Percentiles rank a stretch among this genome's conserved stretches.
Evolutionary conservation across 2,329 filamentous ascomycete genomes (phyloP).

Genomic region (Sclerotinia sclerotiorum): DNA sequence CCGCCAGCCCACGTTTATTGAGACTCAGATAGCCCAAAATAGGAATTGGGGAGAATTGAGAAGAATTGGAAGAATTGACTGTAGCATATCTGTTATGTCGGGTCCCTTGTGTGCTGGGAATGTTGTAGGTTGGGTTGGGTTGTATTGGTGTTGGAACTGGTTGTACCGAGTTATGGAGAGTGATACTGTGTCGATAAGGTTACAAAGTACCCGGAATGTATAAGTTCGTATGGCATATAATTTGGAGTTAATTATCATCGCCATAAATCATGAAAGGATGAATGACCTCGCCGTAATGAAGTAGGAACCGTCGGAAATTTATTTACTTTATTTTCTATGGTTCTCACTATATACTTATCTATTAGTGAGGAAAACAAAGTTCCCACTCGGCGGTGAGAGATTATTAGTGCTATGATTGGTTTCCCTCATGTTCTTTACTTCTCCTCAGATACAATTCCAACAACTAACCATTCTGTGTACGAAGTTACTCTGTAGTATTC

Average conservation of each 20-base stretch:
- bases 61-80: too few relatives aligned
- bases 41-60: background rate
- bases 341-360: background rate
- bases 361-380: background rate
- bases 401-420: background rate
- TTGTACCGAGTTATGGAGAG: background rate
- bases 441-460: background rate
- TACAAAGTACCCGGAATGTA: too few relatives aligned
- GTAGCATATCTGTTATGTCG: constrained; percentile 3
- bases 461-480: background rate
- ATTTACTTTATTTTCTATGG: constrained; percentile 6
- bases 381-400: background rate
- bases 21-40: constrained; percentile 9
- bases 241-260: background rate
- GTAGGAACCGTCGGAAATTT: background rate
- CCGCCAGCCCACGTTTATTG: background rate
- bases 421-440: background rate
- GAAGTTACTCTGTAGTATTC: too few relatives aligned
- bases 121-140: constrained; percentile 2
- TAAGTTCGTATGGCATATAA: background rate
- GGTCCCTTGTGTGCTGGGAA: constrained; percentile 4
- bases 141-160: background rate
- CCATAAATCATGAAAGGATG: background rate
- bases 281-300: background rate
- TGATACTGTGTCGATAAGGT: background rate